These are phyloP conservation scores for Tolypocladium ophioglossoides DNA, from an alignment of 2,329 filamentous ascomycete species.

Conservation along the genomic window DNA sequence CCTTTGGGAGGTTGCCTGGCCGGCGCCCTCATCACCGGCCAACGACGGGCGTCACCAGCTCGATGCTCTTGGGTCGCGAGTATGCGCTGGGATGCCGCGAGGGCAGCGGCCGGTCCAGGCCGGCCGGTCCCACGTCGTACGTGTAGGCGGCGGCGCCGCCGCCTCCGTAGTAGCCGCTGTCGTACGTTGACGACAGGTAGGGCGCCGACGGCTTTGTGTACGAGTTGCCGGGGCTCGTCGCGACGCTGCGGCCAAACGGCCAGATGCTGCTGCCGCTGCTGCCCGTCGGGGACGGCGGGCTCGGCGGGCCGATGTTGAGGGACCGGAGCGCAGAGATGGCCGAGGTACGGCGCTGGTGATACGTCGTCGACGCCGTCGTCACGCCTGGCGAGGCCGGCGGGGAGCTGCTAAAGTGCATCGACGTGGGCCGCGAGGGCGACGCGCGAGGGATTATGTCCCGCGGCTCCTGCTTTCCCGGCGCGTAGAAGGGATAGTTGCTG, in stretches of 20 bases:
- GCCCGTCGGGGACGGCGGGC: conserved; percentile 42
- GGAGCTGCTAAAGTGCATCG: conserved; percentile 40
- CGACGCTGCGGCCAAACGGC: conserved; percentile 42
- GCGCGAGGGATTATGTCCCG: conserved; percentile 54
- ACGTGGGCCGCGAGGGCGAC: conserved; percentile 49
- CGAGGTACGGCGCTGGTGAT: conserved; percentile 31
- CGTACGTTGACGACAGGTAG: conserved; percentile 41
- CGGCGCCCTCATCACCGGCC: conserved; percentile 27
- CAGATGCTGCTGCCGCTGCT: conserved; percentile 35
- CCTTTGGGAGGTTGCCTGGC: not conserved
- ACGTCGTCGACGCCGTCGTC: conserved; percentile 10
- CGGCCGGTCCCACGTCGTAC: conserved; percentile 19
- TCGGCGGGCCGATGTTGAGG: conserved; percentile 41
- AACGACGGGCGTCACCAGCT: conserved; percentile 51
- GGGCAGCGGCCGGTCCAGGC: conserved; percentile 45
- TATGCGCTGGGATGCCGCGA: conserved; percentile 42
- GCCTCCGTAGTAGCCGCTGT: conserved; percentile 27
- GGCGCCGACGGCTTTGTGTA: conserved; percentile 32
- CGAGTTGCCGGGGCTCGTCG: conserved; percentile 41
- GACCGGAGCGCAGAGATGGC: conserved; percentile 47
- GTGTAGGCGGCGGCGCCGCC: conserved; percentile 26
- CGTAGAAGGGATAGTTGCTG: conserved; percentile 32
- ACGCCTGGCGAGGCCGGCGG: conserved; percentile 37
- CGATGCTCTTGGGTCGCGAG: conserved; percentile 50
- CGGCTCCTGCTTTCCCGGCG: conserved; percentile 37